Evolutionary conservation across 148 eudicot genomes (phyloP).

Genomic region (Camellia lanceoleosa): DNA sequence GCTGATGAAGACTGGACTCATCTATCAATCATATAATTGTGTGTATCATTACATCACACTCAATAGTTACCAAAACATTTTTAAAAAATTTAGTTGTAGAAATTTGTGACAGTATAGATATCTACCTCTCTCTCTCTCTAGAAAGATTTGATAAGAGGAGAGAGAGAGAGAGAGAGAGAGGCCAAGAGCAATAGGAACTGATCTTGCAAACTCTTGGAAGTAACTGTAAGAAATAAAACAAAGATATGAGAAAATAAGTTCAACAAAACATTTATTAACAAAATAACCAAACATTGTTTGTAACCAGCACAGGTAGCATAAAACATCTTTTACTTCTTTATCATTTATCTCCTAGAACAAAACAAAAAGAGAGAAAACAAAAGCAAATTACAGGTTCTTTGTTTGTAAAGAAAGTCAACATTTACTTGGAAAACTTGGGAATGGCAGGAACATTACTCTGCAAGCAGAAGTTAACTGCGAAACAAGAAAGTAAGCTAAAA

Average conservation of each 20-base stretch:
- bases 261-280: neutral
- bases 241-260: neutral
- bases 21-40: no score
- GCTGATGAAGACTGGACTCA: no score
- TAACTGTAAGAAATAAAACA: neutral
- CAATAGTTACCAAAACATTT: no score
- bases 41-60: no score
- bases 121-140: no score
- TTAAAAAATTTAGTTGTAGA: no score
- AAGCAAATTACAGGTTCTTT: neutral
- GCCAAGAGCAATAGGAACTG: neutral
- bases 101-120: no score
- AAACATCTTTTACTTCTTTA: no score
- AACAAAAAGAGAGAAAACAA: neutral
- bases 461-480: neutral
- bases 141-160: neutral
- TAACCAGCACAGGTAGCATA: neutral
- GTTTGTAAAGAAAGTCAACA: neutral
- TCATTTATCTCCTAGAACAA: neutral
- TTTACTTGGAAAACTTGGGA: neutral
- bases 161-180: neutral
- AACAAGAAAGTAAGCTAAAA: neutral
- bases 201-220: neutral
- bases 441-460: neutral
- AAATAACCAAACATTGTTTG: neutral